Conservation (phyloP, 306 rosid genomes). For the Urtica urens region DNA sequence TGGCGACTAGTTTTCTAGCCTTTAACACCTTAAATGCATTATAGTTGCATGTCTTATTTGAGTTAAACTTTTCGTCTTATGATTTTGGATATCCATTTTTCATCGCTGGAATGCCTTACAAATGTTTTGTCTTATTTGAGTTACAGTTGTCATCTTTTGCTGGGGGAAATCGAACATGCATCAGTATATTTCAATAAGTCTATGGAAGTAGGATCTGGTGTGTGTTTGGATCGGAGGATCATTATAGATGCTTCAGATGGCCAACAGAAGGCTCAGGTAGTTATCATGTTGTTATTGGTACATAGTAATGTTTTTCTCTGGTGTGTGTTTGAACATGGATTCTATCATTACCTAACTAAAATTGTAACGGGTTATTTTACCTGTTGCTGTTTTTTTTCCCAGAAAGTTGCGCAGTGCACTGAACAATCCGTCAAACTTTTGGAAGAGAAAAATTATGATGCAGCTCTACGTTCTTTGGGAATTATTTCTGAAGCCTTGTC, state of each 20-base stretch:
- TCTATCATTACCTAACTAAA: background rate
- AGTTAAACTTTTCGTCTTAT: too few relatives aligned
- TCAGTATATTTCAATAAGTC: slow-evolving; percentile 40
- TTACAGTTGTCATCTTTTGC: slow-evolving; percentile 73
- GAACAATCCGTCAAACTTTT: slow-evolving; percentile 45
- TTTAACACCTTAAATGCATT: too few relatives aligned
- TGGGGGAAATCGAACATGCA: slow-evolving; percentile 70
- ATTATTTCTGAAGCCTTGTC: slow-evolving; percentile 55
- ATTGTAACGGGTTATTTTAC: slow-evolving; percentile 13
- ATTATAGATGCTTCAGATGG: slow-evolving; percentile 81
- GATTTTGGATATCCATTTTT: too few relatives aligned
- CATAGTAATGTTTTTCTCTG: too few relatives aligned
- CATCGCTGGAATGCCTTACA: background rate
- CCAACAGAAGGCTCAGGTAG: slow-evolving; percentile 74
- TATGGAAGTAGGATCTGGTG: slow-evolving; percentile 42
- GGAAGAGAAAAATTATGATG: slow-evolving; percentile 49
- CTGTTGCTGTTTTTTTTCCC: slow-evolving; percentile 21
- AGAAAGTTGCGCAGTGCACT: slow-evolving; percentile 54
- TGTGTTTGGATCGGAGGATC: slow-evolving; percentile 80
- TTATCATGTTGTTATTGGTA: slow-evolving; percentile 7
- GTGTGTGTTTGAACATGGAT: background rate
- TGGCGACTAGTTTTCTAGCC: too few relatives aligned
- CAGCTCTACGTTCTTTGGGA: slow-evolving; percentile 57
- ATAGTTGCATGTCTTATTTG: too few relatives aligned
- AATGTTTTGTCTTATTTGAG: slow-evolving; percentile 13